phyloP scores from a whole-genome alignment of 371 early-diverging fungal species.

The Mucor plumbeus region DNA sequence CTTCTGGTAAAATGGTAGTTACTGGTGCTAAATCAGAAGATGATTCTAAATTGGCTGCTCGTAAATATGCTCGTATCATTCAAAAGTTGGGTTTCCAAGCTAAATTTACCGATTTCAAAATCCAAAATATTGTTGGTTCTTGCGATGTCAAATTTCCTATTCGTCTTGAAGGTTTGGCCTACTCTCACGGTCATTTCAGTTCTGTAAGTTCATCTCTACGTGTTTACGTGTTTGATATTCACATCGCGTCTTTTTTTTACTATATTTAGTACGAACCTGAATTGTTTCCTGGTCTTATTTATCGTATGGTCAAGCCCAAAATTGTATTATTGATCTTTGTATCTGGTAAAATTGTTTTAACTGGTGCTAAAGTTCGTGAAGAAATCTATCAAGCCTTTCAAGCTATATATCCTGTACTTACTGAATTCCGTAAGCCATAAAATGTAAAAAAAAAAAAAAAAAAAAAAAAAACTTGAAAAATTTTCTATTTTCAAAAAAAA shows the following conservation, averaged over 20 bases:
- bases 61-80: constrained; percentile 99
- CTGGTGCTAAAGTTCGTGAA: constrained; percentile 99
- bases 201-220: constrained; percentile 68
- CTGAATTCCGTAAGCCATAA: constrained; percentile 84
- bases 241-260: not conserved
- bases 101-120: constrained; percentile 99
- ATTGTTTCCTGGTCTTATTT: constrained; percentile 99
- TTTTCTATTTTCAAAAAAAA: not conserved
- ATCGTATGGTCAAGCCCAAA: constrained; percentile 99
- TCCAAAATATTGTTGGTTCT: constrained; percentile 99
- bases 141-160: constrained; percentile 99
- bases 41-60: constrained; percentile 95
- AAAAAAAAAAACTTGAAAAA: not conserved
- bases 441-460: constrained; percentile 5
- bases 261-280: constrained; percentile 97
- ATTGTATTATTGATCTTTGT: constrained; percentile 99
- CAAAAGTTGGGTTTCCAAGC: constrained; percentile 99
- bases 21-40: constrained; percentile 98
- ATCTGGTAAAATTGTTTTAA: constrained; percentile 99
- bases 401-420: constrained; percentile 99
- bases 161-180: constrained; percentile 98
- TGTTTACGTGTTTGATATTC: not conserved
- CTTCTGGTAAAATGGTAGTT: constrained; percentile 99
- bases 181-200: constrained; percentile 97
- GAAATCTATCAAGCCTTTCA: constrained; percentile 99